Conservation (phyloP, 2,329 filamentous ascomycete genomes). For the Cladosporium sp. region DNA sequence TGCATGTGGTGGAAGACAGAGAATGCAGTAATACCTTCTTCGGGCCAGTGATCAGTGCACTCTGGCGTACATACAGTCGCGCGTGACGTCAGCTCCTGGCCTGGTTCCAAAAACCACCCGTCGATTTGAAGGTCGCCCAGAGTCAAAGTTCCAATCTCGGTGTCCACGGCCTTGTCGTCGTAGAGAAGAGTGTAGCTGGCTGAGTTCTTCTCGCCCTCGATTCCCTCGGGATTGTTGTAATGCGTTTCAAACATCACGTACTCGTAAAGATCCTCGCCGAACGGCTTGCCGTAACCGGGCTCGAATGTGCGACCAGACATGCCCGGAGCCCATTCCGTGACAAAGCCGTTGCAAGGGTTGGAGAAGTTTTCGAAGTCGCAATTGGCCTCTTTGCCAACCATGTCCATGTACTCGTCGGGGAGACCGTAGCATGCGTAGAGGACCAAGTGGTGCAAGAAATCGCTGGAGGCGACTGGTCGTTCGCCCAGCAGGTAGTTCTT, state of each 20-base stretch:
- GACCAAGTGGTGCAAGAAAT: slow-evolving; percentile 18
- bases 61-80: slow-evolving; percentile 19
- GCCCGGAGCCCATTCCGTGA: slow-evolving; percentile 19
- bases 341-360: slow-evolving; percentile 19
- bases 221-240: slow-evolving; percentile 17
- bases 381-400: slow-evolving; percentile 16
- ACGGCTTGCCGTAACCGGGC: slow-evolving; percentile 18
- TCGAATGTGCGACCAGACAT: slow-evolving; percentile 20
- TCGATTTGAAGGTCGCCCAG: slow-evolving; percentile 16
- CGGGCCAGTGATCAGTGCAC: slow-evolving; percentile 17
- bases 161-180: slow-evolving; percentile 16
- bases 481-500: slow-evolving; percentile 17
- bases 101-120: slow-evolving; percentile 18
- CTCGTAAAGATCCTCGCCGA: slow-evolving; percentile 16
- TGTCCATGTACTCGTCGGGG: slow-evolving; percentile 11
- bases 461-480: slow-evolving; percentile 12
- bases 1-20: slow-evolving; percentile 21
- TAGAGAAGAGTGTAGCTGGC: slow-evolving; percentile 16
- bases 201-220: slow-evolving; percentile 16
- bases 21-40: slow-evolving; percentile 18
- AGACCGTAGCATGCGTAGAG: slow-evolving; percentile 18
- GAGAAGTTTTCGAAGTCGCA: slow-evolving; percentile 17
- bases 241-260: slow-evolving; percentile 20
- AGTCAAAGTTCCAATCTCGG: slow-evolving; percentile 18
- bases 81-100: slow-evolving; percentile 14